Evolutionary conservation across 2,329 filamentous ascomycete species (phyloP).

Genomic region (Tolypocladium sp.): DNA sequence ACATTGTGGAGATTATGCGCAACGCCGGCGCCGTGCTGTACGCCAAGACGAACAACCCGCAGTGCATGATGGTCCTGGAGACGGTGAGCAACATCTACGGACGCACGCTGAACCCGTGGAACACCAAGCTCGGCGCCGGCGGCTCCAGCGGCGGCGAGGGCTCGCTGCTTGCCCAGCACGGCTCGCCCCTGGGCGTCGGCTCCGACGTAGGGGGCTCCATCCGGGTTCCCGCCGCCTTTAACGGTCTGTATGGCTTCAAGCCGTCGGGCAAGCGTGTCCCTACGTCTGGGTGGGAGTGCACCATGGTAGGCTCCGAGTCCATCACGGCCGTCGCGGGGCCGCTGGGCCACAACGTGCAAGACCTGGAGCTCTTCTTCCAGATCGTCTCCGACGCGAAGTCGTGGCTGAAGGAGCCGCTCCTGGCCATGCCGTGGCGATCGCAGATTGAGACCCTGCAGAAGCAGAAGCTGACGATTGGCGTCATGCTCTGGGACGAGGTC

Average conservation of each 20-base stretch:
- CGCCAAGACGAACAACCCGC: constrained; percentile 61
- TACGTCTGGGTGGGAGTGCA: constrained; percentile 11
- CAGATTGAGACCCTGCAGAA: background rate
- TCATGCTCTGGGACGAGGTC: constrained; percentile 41
- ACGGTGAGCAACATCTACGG: constrained; percentile 56
- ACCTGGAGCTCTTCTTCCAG: constrained; percentile 26
- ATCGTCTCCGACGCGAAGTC: constrained; percentile 18
- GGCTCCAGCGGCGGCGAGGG: constrained; percentile 54
- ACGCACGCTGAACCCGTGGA: constrained; percentile 53
- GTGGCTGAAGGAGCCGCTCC: constrained; percentile 22
- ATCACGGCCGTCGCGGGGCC: constrained; percentile 21
- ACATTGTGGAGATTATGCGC: constrained; percentile 3
- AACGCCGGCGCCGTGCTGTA: constrained; percentile 31
- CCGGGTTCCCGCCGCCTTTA: constrained; percentile 25
- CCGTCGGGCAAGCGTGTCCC: constrained; percentile 22
- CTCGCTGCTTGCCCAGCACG: constrained; percentile 29
- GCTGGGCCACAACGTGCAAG: constrained; percentile 23
- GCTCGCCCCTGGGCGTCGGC: constrained; percentile 30
- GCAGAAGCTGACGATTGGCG: constrained; percentile 19
- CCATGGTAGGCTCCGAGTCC: constrained; percentile 25
- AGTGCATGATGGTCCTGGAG: constrained; percentile 46
- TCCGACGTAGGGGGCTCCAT: constrained; percentile 33
- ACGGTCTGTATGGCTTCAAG: constrained; percentile 25
- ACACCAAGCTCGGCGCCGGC: constrained; percentile 49
- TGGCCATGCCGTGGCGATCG: constrained; percentile 14